Conservation (phyloP, 2,329 filamentous ascomycete genomes). For the Talaromyces sp. region DNA sequence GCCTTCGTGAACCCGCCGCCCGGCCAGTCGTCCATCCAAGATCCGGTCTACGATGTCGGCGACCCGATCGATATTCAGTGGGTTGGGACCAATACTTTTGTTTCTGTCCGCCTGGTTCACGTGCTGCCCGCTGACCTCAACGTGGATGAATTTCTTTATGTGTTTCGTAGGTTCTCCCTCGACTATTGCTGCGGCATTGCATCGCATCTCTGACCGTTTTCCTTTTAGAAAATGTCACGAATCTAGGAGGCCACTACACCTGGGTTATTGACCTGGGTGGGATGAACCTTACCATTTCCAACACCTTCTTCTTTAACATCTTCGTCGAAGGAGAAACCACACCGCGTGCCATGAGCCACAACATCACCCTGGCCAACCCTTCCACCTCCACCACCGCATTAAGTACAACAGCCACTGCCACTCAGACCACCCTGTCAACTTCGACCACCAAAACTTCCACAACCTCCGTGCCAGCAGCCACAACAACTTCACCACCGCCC, state of each 20-base stretch:
- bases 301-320: conserved; percentile 8
- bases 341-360: conserved; percentile 3
- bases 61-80: conserved; percentile 6
- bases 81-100: conserved; percentile 6
- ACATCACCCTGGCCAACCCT: conserved; percentile 4
- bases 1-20: conserved; percentile 8
- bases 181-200: neutral
- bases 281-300: conserved; percentile 9
- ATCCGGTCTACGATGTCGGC: conserved; percentile 5
- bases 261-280: conserved; percentile 4
- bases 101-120: conserved; percentile 6
- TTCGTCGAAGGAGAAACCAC: conserved; percentile 7
- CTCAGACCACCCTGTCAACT: neutral
- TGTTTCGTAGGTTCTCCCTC: conserved; percentile 3
- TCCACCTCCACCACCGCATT: conserved; percentile 4
- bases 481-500: neutral
- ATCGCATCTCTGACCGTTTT: neutral
- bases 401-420: neutral
- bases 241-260: conserved; percentile 8
- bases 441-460: neutral
- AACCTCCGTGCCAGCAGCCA: neutral
- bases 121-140: neutral
- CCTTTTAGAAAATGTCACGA: conserved; percentile 8
- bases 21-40: neutral
- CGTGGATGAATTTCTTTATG: conserved; percentile 1